Base-by-base conservation (phyloP, 306 rosid species). In the Quercus variabilis region DNA sequence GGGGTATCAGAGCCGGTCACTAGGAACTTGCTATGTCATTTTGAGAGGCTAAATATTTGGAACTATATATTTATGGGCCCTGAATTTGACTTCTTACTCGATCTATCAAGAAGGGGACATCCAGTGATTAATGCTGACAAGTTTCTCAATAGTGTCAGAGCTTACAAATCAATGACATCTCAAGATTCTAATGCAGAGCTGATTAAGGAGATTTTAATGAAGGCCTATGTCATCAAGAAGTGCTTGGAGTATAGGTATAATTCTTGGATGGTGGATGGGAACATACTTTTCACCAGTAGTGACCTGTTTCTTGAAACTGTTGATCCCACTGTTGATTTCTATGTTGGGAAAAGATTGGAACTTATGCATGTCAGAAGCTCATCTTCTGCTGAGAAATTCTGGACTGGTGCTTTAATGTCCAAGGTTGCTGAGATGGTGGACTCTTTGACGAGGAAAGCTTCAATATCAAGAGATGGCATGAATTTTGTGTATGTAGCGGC, bases 41-140 rank as follows among this genome's bases (percentile, higher is more conserved):
- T 95, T 80, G 99, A 92, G 86, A 89, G 92, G 83, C 82, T 91
- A 78, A 82, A 90, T 83, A 85, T 91, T 70, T 80, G 85, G 86
- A 90, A 87, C 87, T 91, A 82, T 60, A 75, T 94, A 76, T 80
- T 92, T 33, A 31, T 92, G 78, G 96, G 90, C 63, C 83, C 86
- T 2, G 91, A 89, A 64, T 81, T 92, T 58, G 92, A 87, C 78
- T 86, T 88, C 78, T 59, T 90, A 58, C 80, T 89, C 75, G 98
- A 91, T 82, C 88, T 92, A 65, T 88, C 92, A 41, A 91, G 98
- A 83, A 89, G 95, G 88, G 99, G 98, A 41, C 90, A 87, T 83
- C 89, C 92, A 35, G 92, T 90, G 78, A 89, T 95, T 65, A 73
- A 74, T 64, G 84, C 83, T 19, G 90, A 91, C 83, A 83, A 76